Evolutionary conservation across 2,329 filamentous ascomycete species (phyloP).

Genomic region (Aureobasidium pullulans): DNA sequence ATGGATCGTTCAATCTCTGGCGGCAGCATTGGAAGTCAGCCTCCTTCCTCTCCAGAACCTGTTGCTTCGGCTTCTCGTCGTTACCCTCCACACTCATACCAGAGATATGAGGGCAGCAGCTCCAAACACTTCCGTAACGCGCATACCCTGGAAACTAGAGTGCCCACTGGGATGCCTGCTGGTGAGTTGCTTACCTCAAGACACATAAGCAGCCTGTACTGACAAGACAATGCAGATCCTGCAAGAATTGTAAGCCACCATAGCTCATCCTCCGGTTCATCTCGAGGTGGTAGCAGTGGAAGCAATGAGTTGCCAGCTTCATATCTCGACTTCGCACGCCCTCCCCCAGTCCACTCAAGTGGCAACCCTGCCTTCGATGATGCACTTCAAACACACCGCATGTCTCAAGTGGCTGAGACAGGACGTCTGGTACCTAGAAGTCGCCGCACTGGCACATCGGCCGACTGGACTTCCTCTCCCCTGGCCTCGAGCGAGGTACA

Average conservation of each 20-base stretch:
- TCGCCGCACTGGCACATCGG: conserved; percentile 30
- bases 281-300: conserved; percentile 19
- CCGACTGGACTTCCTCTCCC: conserved; percentile 29
- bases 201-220: not conserved
- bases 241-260: conserved; percentile 3
- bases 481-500: not conserved
- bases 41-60: not conserved
- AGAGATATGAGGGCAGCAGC: conserved; percentile 30
- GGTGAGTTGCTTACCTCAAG: not conserved
- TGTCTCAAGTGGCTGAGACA: conserved; percentile 45
- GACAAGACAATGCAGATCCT: conserved; percentile 13
- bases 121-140: conserved; percentile 9
- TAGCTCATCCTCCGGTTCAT: conserved; percentile 17
- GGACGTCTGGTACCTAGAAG: conserved; percentile 39
- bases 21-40: not conserved
- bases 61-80: conserved; percentile 16
- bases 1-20: conserved; percentile 6
- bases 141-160: conserved; percentile 6
- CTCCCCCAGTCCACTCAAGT: conserved; percentile 21
- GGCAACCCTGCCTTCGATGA: conserved; percentile 24
- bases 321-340: conserved; percentile 12
- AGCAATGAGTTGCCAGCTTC: conserved; percentile 16
- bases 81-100: conserved; percentile 29
- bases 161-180: conserved; percentile 1
- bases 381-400: conserved; percentile 39